Evolutionary conservation across 2,329 filamentous ascomycete species (phyloP).

Genomic region (Tympanopsis confertula): DNA sequence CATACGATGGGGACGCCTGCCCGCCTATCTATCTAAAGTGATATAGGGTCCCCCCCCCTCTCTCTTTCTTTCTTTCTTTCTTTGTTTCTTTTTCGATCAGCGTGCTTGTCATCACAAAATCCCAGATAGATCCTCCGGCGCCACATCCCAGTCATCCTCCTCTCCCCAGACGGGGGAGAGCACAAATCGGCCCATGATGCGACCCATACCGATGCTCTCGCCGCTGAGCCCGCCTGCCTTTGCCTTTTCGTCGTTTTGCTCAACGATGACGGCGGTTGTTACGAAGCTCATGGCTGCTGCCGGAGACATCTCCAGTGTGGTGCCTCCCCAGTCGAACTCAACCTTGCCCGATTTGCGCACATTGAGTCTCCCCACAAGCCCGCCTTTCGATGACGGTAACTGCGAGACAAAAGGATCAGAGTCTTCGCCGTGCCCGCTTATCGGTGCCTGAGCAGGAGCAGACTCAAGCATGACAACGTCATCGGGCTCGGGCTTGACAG

Average conservation of each 20-base stretch:
- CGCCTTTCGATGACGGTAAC: slow-evolving; percentile 31
- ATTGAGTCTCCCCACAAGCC: slow-evolving; percentile 47
- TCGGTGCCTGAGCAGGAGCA: slow-evolving; percentile 9
- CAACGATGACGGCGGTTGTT: slow-evolving; percentile 46
- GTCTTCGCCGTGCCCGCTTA: slow-evolving; percentile 9
- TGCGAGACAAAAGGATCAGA: slow-evolving; percentile 19
- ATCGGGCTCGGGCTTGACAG: slow-evolving; percentile 28
- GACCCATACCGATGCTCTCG: slow-evolving; percentile 47
- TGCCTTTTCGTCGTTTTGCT: slow-evolving; percentile 41
- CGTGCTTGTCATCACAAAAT: no score
- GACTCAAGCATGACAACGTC: slow-evolving; percentile 24
- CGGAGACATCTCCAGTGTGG: slow-evolving; percentile 35
- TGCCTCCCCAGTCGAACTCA: slow-evolving; percentile 52
- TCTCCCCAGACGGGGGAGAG: slow-evolving; percentile 46
- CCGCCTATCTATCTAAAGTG: no score
- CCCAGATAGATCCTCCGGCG: slow-evolving; percentile 22
- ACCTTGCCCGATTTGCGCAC: slow-evolving; percentile 51
- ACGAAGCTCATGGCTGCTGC: slow-evolving; percentile 43
- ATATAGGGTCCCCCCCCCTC: no score
- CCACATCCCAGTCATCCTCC: slow-evolving; percentile 41
- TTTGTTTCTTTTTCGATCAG: no score
- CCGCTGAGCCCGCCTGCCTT: slow-evolving; percentile 27
- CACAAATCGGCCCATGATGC: slow-evolving; percentile 50
- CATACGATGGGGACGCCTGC: no score
- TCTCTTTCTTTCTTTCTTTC: no score